Evolutionary conservation across 768 basidiomycete species (phyloP).

Genomic region (Pleurotus pulmonarius): DNA sequence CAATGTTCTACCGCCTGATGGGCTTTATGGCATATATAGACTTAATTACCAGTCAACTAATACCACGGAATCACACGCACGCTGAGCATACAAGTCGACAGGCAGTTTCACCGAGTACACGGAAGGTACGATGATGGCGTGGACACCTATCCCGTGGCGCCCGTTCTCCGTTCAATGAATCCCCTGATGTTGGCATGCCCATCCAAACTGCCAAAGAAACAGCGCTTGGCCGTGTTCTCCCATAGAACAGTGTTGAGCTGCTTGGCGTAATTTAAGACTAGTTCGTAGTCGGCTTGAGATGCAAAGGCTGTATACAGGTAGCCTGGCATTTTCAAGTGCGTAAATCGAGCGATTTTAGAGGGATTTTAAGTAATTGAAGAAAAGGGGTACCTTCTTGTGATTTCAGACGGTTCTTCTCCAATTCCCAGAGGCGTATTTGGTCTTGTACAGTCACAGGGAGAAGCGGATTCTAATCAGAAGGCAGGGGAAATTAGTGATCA

Average conservation of each 20-base stretch:
- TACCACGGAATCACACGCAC: not conserved
- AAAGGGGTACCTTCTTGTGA: constrained; percentile 72
- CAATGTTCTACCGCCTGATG: not conserved
- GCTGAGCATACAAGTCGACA: not conserved
- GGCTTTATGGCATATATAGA: not conserved
- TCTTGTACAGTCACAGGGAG: constrained; percentile 97
- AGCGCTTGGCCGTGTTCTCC: constrained; percentile 71
- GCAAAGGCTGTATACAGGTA: constrained; percentile 88
- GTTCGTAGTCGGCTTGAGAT: constrained; percentile 83
- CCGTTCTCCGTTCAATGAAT: constrained; percentile 73
- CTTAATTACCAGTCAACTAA: not conserved
- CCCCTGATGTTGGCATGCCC: constrained; percentile 76
- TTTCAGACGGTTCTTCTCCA: constrained; percentile 89
- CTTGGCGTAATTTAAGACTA: constrained; percentile 81
- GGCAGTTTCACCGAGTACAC: not conserved
- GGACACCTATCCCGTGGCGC: constrained; percentile 27
- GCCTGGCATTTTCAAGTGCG: constrained; percentile 38
- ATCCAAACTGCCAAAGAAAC: constrained; percentile 79
- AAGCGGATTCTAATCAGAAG: constrained; percentile 68
- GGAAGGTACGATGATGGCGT: not conserved
- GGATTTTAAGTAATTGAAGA: constrained; percentile 14
- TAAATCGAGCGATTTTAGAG: constrained; percentile 15
- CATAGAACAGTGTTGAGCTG: constrained; percentile 80
- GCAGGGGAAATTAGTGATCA: constrained; percentile 11
- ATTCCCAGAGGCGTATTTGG: constrained; percentile 96